Evolutionary conservation across 768 basidiomycete species (phyloP), one percentile per base, ranked within the genome.

Genomic region (Russula olivacea): DNA sequence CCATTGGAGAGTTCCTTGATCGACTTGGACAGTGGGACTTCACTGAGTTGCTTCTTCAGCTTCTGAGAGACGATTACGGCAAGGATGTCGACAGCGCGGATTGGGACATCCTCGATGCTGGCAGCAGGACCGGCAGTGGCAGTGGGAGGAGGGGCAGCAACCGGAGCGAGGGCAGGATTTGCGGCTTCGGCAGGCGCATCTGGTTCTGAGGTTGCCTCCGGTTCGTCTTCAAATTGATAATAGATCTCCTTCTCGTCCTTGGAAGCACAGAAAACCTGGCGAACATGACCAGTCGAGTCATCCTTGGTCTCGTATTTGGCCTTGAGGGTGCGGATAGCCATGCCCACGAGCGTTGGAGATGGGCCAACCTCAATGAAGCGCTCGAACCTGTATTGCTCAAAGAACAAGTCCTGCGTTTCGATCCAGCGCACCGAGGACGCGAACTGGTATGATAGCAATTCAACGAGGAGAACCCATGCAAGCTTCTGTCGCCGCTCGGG

Each of bases 371-470:
- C 97, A 69, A 99, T 88, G 70, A 98, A 81, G 17, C 97, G 87
- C 75, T 98, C 96, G 70, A 97, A 97, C 50, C 80, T 79, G 79
- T 85, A 97, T 10, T 85, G 75, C 11, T 80, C 82, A 79, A 99
- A 99, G 61, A 99, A 82, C 28, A 90, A 82, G 71, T 99, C 97
- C 72, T 99, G 97, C 0, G 96, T 99, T 78, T 98, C 91, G 70
- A 99, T 99, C 97, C 97, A 99, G 55, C 95, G 89, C 21, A 99
- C 96, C 8, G 97, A 95, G 1, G 96, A 98, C 0, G 96, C 95
- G 69, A 96, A 98, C 73, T 99, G 97, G 72, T 99, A 99, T 15
- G 97, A 93, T 54, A 99, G 81, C 51, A 98, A 84, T 72, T 99
- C 97, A 65, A 98, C 94, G 61, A 99, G 86, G 71, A 98, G 95